Evolutionary conservation across 2,329 filamentous ascomycete genomes (phyloP).

Genomic region (Aspergillus luchuensis): DNA sequence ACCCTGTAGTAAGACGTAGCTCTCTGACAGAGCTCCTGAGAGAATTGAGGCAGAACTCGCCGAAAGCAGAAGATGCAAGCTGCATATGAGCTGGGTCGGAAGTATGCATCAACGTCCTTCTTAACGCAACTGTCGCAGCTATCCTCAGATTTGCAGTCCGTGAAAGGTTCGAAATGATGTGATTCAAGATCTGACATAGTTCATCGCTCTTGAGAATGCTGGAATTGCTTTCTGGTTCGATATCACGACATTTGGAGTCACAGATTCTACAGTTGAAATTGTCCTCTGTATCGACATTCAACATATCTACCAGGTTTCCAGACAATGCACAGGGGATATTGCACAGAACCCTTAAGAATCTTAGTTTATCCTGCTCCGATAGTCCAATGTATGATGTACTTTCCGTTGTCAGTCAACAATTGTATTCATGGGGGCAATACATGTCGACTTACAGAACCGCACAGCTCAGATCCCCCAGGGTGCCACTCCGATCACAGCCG

Average conservation of each 20-base stretch:
- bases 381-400: conserved; percentile 51
- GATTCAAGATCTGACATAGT: conserved; percentile 47
- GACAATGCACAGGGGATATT: conserved; percentile 60
- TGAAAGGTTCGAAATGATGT: conserved; percentile 44
- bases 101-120: conserved; percentile 69
- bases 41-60: conserved; percentile 79
- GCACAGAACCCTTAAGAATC: conserved; percentile 58
- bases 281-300: conserved; percentile 26
- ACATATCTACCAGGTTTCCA: conserved; percentile 44
- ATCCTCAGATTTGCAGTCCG: conserved; percentile 65
- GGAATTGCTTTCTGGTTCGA: conserved; percentile 10
- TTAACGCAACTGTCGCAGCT: conserved; percentile 70
- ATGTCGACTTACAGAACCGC: conserved; percentile 52
- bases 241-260: conserved; percentile 33
- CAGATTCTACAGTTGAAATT: conserved; percentile 40
- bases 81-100: conserved; percentile 62
- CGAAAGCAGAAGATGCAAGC: conserved; percentile 67
- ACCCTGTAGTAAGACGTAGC: conserved; percentile 77
- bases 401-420: conserved; percentile 18
- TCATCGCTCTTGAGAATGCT: conserved; percentile 31
- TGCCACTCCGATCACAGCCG: conserved; percentile 34
- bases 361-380: conserved; percentile 54
- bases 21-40: conserved; percentile 84
- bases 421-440: neutral
- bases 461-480: conserved; percentile 45